These are phyloP conservation scores for Leccinum rimulosum DNA, from an alignment of 768 basidiomycete species.

Conservation along the genomic window DNA sequence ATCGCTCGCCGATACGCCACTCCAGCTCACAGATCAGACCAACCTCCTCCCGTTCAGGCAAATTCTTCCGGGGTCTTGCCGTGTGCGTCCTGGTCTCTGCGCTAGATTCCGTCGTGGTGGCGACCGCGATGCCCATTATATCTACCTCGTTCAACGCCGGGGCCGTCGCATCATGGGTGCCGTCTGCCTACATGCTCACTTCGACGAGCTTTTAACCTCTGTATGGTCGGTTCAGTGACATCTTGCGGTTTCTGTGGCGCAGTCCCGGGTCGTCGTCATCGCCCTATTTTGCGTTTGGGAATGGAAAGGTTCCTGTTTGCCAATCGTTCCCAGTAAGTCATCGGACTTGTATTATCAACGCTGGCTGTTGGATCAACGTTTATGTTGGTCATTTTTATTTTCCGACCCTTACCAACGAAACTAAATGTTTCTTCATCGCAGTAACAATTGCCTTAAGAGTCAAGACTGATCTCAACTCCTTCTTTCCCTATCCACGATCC, in stretches of 20 bases:
- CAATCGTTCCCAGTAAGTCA: constrained; percentile 66
- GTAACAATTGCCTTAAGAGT: constrained; percentile 44
- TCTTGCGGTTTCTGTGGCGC: constrained; percentile 34
- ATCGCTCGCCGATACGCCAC: neutral
- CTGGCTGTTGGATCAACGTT: constrained; percentile 62
- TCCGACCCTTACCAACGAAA: neutral
- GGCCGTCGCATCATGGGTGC: constrained; percentile 57
- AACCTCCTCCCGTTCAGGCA: constrained; percentile 68
- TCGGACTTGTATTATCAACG: neutral
- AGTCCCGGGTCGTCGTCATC: constrained; percentile 50
- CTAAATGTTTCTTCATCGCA: constrained; percentile 3
- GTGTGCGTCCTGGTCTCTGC: constrained; percentile 61
- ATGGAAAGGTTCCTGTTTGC: constrained; percentile 65
- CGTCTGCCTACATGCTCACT: constrained; percentile 67
- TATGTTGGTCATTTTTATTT: constrained; percentile 36
- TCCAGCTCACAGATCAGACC: constrained; percentile 65
- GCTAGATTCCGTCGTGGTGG: constrained; percentile 71
- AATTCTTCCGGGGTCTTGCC: constrained; percentile 57
- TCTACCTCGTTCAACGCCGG: constrained; percentile 59
- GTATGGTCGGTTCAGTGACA: constrained; percentile 63
- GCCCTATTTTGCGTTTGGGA: constrained; percentile 68
- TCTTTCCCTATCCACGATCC: constrained; percentile 41
- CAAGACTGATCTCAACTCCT: constrained; percentile 36
- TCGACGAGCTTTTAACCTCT: constrained; percentile 41
- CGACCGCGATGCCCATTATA: constrained; percentile 72